A percentile compares a stretch with the other conserved stretches of the same genome.
These are phyloP conservation scores for Rosa persica DNA, from an alignment of 306 rosid species.

Conservation along the genomic window DNA sequence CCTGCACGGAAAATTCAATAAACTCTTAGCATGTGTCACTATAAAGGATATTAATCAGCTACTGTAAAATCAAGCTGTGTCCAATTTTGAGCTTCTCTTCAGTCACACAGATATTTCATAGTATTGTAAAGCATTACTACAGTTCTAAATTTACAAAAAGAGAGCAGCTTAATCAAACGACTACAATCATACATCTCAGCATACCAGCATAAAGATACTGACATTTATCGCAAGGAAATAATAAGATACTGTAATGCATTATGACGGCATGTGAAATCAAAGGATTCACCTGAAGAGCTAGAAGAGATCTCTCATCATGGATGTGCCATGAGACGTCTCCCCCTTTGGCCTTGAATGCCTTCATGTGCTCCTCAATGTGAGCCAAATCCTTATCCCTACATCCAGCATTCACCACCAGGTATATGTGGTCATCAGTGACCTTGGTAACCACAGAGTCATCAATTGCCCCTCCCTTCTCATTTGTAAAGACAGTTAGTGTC, in stretches of 20 bases:
- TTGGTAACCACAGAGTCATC: constrained; percentile 93
- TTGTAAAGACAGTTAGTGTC: constrained; percentile 82
- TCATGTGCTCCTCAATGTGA: constrained; percentile 93
- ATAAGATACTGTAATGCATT: background rate
- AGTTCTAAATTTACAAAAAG: background rate
- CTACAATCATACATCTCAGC: background rate
- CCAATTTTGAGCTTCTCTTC: background rate
- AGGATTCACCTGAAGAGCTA: constrained; percentile 77
- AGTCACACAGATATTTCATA: background rate
- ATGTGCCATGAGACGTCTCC: constrained; percentile 96
- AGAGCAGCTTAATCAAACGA: constrained; percentile 1
- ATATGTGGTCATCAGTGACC: constrained; percentile 74
- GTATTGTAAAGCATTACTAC: background rate
- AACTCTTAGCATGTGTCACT: constrained; percentile 12
- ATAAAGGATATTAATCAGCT: constrained; percentile 13
- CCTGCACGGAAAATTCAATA: constrained; percentile 47
- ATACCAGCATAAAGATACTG: background rate
- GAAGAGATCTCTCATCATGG: constrained; percentile 93
- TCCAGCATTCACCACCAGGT: constrained; percentile 94
- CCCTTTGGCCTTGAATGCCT: constrained; percentile 93
- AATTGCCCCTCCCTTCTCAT: constrained; percentile 91
- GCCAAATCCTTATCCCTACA: constrained; percentile 93
- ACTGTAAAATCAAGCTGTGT: background rate
- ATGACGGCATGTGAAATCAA: background rate
- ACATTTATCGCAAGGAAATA: background rate